Evolutionary conservation across 1,284 basidiomycete genomes (phyloP).

Genomic region (Quambalaria eucalypti): DNA sequence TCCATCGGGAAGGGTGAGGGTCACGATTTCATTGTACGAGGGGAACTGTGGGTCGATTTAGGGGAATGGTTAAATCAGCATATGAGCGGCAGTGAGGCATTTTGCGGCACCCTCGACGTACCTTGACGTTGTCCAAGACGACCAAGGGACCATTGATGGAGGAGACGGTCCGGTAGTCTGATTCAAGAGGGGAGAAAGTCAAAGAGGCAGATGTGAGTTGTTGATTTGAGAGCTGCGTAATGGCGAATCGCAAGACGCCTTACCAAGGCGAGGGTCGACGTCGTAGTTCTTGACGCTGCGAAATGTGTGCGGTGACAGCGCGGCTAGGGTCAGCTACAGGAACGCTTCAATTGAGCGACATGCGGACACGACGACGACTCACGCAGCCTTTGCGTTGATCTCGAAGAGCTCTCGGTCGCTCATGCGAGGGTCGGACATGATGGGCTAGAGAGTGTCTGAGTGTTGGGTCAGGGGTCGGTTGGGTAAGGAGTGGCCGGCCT

Average conservation of each 20-base stretch:
- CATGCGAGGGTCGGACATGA: conserved; percentile 47
- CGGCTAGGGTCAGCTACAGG: not conserved
- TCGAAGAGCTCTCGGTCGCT: conserved; percentile 65
- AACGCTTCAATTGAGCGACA: not conserved
- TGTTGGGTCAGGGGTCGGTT: too few species aligned
- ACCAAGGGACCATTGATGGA: conserved; percentile 83
- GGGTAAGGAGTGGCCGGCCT: too few species aligned
- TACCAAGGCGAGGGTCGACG: conserved; percentile 69
- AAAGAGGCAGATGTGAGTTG: not conserved
- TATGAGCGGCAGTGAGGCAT: not conserved
- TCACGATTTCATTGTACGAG: conserved; percentile 99
- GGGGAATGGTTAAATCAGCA: not conserved
- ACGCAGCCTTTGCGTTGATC: conserved; percentile 74
- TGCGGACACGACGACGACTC: not conserved
- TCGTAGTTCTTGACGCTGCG: conserved; percentile 50
- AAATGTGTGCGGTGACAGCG: not conserved
- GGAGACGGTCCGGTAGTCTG: conserved; percentile 90
- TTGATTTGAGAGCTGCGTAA: too few species aligned
- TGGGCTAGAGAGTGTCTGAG: too few species aligned
- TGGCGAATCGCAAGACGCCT: conserved; percentile 8
- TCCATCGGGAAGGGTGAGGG: conserved; percentile 90
- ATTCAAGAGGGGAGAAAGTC: conserved; percentile 19
- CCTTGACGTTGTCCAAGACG: conserved; percentile 97
- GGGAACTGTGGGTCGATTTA: conserved; percentile 59
- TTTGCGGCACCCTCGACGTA: not conserved